Evolutionary conservation across 106 monocot species (phyloP).

Genomic region (Agapanthus africanus): DNA sequence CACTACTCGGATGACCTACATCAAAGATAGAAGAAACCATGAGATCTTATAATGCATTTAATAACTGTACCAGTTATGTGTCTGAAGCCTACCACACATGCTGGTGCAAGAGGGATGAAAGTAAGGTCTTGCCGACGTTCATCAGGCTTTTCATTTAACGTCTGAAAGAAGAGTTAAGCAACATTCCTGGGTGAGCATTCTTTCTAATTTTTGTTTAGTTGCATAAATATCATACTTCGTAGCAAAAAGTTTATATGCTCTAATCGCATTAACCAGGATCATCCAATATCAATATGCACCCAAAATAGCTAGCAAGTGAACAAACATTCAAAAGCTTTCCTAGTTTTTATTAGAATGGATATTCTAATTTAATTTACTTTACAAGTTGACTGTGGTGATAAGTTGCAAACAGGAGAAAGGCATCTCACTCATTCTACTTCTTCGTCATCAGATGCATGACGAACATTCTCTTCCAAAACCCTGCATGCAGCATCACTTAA

Average conservation of each 20-base stretch:
- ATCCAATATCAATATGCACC: background rate
- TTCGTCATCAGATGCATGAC: background rate
- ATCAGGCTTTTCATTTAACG: conserved; percentile 62
- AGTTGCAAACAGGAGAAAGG: background rate
- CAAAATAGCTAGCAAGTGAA: background rate
- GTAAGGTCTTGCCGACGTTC: conserved; percentile 61
- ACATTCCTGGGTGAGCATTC: background rate
- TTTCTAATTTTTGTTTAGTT: background rate
- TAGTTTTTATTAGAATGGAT: background rate
- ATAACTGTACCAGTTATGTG: background rate
- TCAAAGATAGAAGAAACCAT: background rate
- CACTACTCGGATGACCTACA: conserved; percentile 78
- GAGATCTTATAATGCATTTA: background rate
- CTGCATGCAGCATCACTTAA: background rate
- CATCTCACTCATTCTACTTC: background rate
- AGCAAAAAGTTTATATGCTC: no score
- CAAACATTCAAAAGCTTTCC: background rate
- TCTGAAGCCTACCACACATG: conserved; percentile 66
- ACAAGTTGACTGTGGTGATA: background rate
- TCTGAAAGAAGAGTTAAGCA: conserved; percentile 33
- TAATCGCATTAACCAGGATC: no score
- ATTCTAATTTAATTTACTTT: background rate
- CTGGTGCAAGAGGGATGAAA: conserved; percentile 93
- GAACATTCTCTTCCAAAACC: background rate
- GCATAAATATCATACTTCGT: background rate